phyloP scores from a whole-genome alignment of 116 monocot species.

The Iris pallida region DNA sequence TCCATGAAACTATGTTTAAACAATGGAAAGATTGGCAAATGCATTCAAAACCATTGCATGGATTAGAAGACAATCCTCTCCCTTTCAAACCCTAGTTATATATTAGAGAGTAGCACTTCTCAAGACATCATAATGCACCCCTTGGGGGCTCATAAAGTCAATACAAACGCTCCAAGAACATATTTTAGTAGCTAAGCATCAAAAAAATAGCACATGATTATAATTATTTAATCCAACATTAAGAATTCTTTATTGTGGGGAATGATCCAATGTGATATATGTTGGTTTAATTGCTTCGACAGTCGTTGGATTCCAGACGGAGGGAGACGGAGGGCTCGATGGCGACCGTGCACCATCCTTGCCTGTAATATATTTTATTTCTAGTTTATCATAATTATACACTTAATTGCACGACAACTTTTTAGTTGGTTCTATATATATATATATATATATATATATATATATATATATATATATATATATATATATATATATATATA shows the following conservation, averaged over 20 bases:
- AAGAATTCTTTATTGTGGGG: neutral
- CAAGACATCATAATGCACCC: constrained; percentile 1
- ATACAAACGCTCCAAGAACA: neutral
- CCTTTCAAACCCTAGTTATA: too few relatives aligned
- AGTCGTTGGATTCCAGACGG: neutral
- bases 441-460: neutral
- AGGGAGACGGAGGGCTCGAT: neutral
- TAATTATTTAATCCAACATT: neutral
- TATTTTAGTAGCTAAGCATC: neutral
- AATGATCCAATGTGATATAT: neutral
- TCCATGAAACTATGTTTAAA: too few relatives aligned
- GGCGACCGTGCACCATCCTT: neutral
- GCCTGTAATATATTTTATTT: too few relatives aligned
- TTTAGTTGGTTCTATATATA: neutral
- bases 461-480: too few relatives aligned
- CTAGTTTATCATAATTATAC: too few relatives aligned
- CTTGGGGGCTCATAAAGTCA: neutral
- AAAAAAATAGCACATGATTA: neutral
- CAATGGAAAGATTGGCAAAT: too few relatives aligned
- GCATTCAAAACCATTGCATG: too few relatives aligned
- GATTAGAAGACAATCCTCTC: too few relatives aligned
- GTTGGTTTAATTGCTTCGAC: neutral
- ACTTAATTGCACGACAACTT: neutral
- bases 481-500: too few relatives aligned
- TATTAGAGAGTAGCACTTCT: neutral